Conservation (phyloP, 352 stramenopile genomes). For the Pseudoperonospora humuli region DNA sequence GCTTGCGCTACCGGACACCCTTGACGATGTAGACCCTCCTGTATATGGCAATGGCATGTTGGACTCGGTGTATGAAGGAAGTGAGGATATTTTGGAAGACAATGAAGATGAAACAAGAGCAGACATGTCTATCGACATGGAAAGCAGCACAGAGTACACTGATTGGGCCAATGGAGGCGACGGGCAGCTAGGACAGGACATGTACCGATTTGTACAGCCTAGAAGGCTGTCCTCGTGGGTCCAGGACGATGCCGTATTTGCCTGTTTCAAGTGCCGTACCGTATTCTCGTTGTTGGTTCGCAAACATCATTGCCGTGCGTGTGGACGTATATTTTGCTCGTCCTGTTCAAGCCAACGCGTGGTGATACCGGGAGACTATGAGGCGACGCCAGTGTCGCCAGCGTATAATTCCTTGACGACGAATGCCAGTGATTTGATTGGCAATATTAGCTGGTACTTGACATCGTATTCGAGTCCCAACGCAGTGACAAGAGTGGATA, state of each 20-base stretch:
- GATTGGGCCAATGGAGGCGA: conserved; percentile 51
- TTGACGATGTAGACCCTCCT: conserved; percentile 11
- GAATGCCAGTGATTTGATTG: conserved; percentile 70
- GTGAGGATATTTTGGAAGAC: conserved; percentile 34
- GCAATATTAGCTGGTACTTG: conserved; percentile 80
- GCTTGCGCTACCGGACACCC: conserved; percentile 8
- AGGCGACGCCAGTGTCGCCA: conserved; percentile 59
- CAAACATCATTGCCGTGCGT: conserved; percentile 79
- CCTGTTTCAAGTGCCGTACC: conserved; percentile 80
- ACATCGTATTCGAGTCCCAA: conserved; percentile 45
- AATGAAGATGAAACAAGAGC: conserved; percentile 5
- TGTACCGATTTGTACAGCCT: conserved; percentile 82
- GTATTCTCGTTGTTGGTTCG: conserved; percentile 72
- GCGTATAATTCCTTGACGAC: conserved; percentile 54
- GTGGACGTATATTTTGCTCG: conserved; percentile 76
- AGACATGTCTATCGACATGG: conserved; percentile 4
- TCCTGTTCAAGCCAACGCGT: conserved; percentile 75
- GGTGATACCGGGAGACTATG: conserved; percentile 72
- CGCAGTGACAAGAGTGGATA: conserved; percentile 1
- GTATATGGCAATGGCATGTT: conserved; percentile 31
- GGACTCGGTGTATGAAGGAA: conserved; percentile 52
- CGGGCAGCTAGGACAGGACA: conserved; percentile 45
- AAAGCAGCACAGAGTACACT: conserved; percentile 45
- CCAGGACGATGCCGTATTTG: conserved; percentile 78
- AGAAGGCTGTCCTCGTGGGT: conserved; percentile 73